phyloP scores from a whole-genome alignment of 2,329 filamentous ascomycete genomes.

The Capronia coronata region DNA sequence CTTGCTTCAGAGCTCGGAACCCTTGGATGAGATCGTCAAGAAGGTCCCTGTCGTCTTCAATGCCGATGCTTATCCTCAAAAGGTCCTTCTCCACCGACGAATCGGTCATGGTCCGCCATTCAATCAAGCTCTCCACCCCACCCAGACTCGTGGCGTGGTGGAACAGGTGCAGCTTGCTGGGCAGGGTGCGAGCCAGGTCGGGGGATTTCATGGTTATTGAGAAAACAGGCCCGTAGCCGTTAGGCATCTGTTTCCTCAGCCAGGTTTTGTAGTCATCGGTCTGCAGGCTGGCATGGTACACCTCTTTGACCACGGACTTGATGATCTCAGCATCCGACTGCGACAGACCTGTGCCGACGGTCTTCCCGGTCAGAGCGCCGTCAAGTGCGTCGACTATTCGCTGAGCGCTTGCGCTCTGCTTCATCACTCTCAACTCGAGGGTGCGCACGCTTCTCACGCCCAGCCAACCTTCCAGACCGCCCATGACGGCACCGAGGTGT shows the following conservation, averaged over 20 bases:
- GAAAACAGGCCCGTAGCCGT: slow-evolving; percentile 85
- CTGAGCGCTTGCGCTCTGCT: slow-evolving; percentile 66
- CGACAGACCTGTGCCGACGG: slow-evolving; percentile 34
- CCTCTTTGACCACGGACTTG: slow-evolving; percentile 50
- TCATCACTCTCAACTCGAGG: slow-evolving; percentile 70
- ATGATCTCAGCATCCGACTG: slow-evolving; percentile 43
- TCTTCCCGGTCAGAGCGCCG: slow-evolving; percentile 39
- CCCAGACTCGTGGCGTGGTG: slow-evolving; percentile 92
- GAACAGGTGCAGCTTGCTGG: slow-evolving; percentile 73
- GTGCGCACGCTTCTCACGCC: slow-evolving; percentile 81
- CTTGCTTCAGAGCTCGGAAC: slow-evolving; percentile 49
- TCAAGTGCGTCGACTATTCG: slow-evolving; percentile 67
- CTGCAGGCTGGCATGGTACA: slow-evolving; percentile 78
- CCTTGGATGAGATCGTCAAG: slow-evolving; percentile 65
- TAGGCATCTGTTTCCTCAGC: slow-evolving; percentile 82
- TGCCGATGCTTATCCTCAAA: slow-evolving; percentile 74
- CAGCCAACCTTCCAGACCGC: slow-evolving; percentile 85
- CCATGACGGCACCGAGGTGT: slow-evolving; percentile 78
- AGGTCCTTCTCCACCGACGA: slow-evolving; percentile 61
- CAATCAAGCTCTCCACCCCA: slow-evolving; percentile 89
- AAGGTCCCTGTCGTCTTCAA: slow-evolving; percentile 82
- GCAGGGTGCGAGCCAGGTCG: slow-evolving; percentile 59
- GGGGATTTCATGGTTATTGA: slow-evolving; percentile 59
- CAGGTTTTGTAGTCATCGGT: slow-evolving; percentile 58
- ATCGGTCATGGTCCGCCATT: slow-evolving; percentile 93